Evolutionary conservation across 495 filamentous ascomycete species (phyloP).

Genomic region (Aspergillus baeticus): DNA sequence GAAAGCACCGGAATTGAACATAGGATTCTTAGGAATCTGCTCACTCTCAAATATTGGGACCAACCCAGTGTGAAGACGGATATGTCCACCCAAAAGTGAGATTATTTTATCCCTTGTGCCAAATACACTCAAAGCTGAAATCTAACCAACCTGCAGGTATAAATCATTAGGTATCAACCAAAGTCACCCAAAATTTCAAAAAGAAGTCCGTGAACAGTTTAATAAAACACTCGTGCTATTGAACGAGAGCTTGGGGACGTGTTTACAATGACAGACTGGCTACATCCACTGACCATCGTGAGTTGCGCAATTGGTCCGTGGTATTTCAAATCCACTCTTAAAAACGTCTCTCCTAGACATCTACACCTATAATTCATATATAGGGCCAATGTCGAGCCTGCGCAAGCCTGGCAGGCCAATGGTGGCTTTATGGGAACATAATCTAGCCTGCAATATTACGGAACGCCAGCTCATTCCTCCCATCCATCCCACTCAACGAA

Average conservation of each 20-base stretch:
- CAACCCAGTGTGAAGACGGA: slow-evolving; percentile 37
- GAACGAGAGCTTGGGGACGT: slow-evolving; percentile 69
- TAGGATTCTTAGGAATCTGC: slow-evolving; percentile 71
- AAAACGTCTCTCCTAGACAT: no score
- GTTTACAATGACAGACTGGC: slow-evolving; percentile 53
- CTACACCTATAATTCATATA: no score
- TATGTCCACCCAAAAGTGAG: slow-evolving; percentile 34
- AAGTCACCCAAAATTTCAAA: slow-evolving; percentile 27
- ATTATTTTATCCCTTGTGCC: neutral
- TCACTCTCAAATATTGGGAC: slow-evolving; percentile 61
- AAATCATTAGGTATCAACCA: slow-evolving; percentile 30
- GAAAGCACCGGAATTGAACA: slow-evolving; percentile 72
- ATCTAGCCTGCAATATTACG: no score
- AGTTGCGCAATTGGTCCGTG: neutral
- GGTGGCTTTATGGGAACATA: no score
- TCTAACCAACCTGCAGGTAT: slow-evolving; percentile 32
- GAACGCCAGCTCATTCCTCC: no score
- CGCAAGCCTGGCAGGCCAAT: no score
- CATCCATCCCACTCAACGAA: no score
- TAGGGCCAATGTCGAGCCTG: no score
- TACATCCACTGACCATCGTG: neutral
- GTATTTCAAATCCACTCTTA: neutral
- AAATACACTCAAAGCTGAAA: neutral
- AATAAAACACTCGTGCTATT: slow-evolving; percentile 67
- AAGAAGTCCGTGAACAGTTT: slow-evolving; percentile 54